Evolutionary conservation across 495 filamentous ascomycete genomes (phyloP).

Genomic region (Mytilinidion resinicola): DNA sequence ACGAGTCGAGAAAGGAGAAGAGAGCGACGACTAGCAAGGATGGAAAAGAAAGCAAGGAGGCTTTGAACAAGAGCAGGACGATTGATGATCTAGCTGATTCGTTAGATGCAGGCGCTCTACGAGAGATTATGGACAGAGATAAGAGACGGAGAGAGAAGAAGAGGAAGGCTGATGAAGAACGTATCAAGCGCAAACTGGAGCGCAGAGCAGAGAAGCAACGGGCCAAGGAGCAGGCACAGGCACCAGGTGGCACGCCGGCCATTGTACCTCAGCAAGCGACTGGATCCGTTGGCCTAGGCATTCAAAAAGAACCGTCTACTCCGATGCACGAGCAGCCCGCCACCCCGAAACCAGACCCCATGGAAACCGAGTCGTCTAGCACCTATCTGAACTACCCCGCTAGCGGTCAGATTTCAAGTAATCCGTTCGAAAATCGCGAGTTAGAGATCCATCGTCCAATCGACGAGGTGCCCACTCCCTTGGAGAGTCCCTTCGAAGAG

Average conservation of each 20-base stretch:
- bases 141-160: constrained; percentile 69
- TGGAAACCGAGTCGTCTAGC: constrained; percentile 9
- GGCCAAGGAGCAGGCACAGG: constrained; percentile 21
- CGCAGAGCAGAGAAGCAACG: constrained; percentile 63
- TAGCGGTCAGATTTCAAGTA: background rate
- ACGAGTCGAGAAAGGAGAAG: constrained; percentile 44
- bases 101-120: constrained; percentile 67
- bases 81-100: constrained; percentile 78
- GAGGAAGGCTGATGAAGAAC: constrained; percentile 63
- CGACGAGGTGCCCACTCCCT: constrained; percentile 27
- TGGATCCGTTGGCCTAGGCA: constrained; percentile 34
- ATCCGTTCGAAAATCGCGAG: constrained; percentile 28
- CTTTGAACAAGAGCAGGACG: constrained; percentile 59
- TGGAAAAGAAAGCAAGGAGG: constrained; percentile 57
- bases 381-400: constrained; percentile 11
- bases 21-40: constrained; percentile 27
- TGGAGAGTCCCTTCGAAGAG: constrained; percentile 40
- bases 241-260: constrained; percentile 17
- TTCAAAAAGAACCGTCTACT: constrained; percentile 23
- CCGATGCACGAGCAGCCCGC: constrained; percentile 39
- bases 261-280: constrained; percentile 30
- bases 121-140: constrained; percentile 82
- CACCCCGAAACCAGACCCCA: constrained; percentile 12
- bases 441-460: constrained; percentile 9
- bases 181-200: constrained; percentile 59